Evolutionary conservation across 768 basidiomycete species (phyloP), one percentile per base, ranked within the genome.

Genomic region (Pisolithus albus): DNA sequence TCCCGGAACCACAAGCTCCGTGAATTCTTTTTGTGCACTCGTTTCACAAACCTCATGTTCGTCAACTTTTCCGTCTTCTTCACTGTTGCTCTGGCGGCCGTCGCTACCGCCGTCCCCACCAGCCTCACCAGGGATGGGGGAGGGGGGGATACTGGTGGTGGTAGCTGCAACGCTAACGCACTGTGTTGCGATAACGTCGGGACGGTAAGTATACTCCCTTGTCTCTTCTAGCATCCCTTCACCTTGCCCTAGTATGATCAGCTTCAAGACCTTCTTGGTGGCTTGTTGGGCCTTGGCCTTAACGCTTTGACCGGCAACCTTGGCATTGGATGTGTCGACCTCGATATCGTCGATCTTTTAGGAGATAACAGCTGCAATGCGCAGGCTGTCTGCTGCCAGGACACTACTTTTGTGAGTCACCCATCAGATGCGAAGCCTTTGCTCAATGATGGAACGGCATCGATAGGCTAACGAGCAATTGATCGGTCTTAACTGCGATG

Each of bases 341-440:
- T 42, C 28, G 45, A 34, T n/a, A 46, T 51, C 39, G 39, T 58
- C 45, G 57, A 37, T 50, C 43, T 45, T 26, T n/a, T 45, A 16
- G 54, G 26, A 56, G 55, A 38, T 4, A 48, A 19, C 21, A 52
- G 8, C 9, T 65, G 65, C 5, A 47, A 40, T 52, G 60, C 61
- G 16, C 66, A 71, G 49, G 59, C 69, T 18, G 68, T 72, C 10
- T 73, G 72, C 65, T 73, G 72, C 64, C 52, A 63, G 43, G 59
- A 66, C 53, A 72, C 70, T 60, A 56, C 39, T 48, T 68, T 69
- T 60, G 72, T 73, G 53, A 63, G 70, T 61, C n/a, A n/a, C n/a
- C n/a, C n/a, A n/a, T n/a, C n/a, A n/a, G n/a, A n/a, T n/a, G n/a
- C n/a, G n/a, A n/a, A n/a, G n/a, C n/a, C 38, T 40, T 34, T 4